Base-by-base conservation (phyloP, 2,329 filamentous ascomycete species). In the Neurospora sp. region DNA sequence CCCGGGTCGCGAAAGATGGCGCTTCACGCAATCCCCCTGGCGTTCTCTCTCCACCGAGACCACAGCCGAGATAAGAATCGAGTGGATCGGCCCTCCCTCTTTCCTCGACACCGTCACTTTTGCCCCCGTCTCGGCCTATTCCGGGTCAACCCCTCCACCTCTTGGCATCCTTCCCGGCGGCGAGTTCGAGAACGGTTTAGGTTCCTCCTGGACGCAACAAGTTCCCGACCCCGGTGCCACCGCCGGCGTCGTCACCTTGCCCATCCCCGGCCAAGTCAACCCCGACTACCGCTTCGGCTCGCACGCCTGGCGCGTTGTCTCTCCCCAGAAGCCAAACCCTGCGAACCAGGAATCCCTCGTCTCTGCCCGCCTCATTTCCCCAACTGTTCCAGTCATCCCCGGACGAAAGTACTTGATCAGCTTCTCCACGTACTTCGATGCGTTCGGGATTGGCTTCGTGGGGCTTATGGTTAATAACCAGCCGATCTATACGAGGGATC, bases 151-250 rank as follows among this genome's bases (percentile, higher is more conserved):
- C n/a, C 33, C 39, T n/a, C 52, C 62, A 3, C 69, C 69, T 1
- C n/a, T 70, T 1, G 69, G 69, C 0, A 19, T 68, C 42, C 46
- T 70, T 1, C 67, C 67, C 8, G 69, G 68, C 33, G 69, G 69
- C 11, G 71, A 73, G 15, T 75, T 76, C 62, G 74, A 76, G 39
- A 73, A 71, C 43, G 73, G 74, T 5, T 4, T 74, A 11, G 68
- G 71, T 1, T 68, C 73, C 9, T 28, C 28, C 28, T 77, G 75
- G 76, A 72, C 66, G 1, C 67, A 73, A 13, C 66, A 75, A 13
- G 67, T 71, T 1, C 72, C 72, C 2, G 76, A 76, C 39, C 19
- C 70, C 0, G 67, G 67, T 8, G 69, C 72, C 0, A 62, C 46
- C 1, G 71, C 70, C 13, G 69, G 40, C 23, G 19, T 71, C 28